A percentile compares a stretch with the other conserved stretches of the same genome.
These are phyloP conservation scores for Cystofilobasidium bisporidii DNA, from an alignment of 768 basidiomycete species.

Conservation along the genomic window DNA sequence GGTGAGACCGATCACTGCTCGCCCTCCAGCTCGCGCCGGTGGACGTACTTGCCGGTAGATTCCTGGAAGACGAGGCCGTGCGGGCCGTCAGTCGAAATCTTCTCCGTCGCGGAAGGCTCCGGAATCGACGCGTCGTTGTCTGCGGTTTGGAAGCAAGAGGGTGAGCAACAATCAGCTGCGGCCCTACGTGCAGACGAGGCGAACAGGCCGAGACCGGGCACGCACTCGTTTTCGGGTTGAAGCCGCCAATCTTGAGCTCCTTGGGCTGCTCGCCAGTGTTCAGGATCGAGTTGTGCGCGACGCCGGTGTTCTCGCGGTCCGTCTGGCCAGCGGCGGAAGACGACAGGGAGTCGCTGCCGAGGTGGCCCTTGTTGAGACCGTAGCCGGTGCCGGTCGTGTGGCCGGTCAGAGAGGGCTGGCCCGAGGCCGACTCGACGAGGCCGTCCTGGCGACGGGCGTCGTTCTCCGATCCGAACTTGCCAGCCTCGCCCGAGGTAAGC, in stretches of 20 bases:
- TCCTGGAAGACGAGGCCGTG: conserved; percentile 37
- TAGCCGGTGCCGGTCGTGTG: background rate
- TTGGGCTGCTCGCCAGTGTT: conserved; percentile 22
- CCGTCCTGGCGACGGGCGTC: conserved; percentile 14
- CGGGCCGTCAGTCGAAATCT: conserved; percentile 36
- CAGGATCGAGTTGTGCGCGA: conserved; percentile 12
- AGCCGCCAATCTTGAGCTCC: conserved; percentile 29
- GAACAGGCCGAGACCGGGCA: background rate
- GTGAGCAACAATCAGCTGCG: background rate
- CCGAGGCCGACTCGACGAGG: background rate
- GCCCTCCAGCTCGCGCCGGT: conserved; percentile 35
- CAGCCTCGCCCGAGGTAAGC: conserved; percentile 3
- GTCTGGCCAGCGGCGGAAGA: background rate
- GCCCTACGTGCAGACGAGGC: background rate
- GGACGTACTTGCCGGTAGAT: conserved; percentile 35
- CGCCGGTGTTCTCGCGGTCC: background rate
- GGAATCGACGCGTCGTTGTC: conserved; percentile 7
- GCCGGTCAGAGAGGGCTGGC: background rate
- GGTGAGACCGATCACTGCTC: background rate
- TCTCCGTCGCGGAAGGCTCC: conserved; percentile 33
- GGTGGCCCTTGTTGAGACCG: background rate
- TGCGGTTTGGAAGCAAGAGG: too few species aligned
- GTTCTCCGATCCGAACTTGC: conserved; percentile 16
- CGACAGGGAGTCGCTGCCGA: background rate
- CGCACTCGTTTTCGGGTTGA: conserved; percentile 30